Evolutionary conservation across 768 basidiomycete genomes (phyloP).

Genomic region (Rhodotorula toruloides): DNA sequence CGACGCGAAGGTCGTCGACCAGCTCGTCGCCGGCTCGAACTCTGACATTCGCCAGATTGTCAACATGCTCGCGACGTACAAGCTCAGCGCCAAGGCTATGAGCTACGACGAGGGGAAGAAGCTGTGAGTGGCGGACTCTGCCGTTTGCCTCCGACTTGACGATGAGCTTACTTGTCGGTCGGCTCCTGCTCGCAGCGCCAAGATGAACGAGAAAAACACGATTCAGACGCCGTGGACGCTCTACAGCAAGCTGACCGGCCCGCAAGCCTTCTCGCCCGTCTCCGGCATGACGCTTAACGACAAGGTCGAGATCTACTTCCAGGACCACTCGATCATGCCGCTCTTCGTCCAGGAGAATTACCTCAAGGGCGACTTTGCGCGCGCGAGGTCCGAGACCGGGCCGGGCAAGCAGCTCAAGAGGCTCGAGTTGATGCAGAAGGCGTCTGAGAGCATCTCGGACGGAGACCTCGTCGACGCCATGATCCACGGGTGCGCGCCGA

Average conservation of each 20-base stretch:
- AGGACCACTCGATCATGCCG: conserved; percentile 89
- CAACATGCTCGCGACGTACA: conserved; percentile 98
- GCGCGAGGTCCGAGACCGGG: conserved; percentile 56
- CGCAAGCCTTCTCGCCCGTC: conserved; percentile 79
- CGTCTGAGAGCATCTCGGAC: conserved; percentile 88
- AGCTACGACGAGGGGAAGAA: conserved; percentile 84
- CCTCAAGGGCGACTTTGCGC: conserved; percentile 69
- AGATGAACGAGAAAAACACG: conserved; percentile 85
- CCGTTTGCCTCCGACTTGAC: too few relatives aligned
- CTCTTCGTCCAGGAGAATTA: conserved; percentile 97
- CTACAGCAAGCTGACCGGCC: conserved; percentile 80
- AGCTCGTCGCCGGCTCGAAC: conserved; percentile 78
- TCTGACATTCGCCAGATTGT: conserved; percentile 96
- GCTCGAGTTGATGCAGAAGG: conserved; percentile 74
- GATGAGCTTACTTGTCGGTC: too few relatives aligned
- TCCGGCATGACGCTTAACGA: conserved; percentile 75
- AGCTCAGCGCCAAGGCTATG: conserved; percentile 70
- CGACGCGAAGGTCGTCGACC: conserved; percentile 84
- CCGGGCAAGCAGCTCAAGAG: conserved; percentile 64
- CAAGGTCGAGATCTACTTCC: conserved; percentile 95
- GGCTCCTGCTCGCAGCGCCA: conserved; percentile 54
- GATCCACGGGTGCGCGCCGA: conserved; percentile 70
- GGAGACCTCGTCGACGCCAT: conserved; percentile 87
- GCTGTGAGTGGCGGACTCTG: too few relatives aligned
- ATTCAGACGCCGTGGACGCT: conserved; percentile 89